A percentile compares a stretch with the other conserved stretches of the same genome.
phyloP scores from a whole-genome alignment of 2,329 filamentous ascomycete species.

The Epichloe baconii region DNA sequence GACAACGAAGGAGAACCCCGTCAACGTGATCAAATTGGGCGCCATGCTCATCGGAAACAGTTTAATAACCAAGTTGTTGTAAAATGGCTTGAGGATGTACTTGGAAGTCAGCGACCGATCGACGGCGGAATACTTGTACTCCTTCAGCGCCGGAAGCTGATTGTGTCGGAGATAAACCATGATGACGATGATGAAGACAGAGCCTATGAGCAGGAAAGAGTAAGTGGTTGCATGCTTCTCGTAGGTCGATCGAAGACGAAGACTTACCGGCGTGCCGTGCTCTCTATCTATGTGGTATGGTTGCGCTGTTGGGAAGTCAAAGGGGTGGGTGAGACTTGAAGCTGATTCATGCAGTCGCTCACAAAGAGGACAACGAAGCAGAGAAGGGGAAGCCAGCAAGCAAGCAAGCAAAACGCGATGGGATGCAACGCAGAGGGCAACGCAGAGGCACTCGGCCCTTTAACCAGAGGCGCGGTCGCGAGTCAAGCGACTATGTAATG shows the following conservation, averaged over 20 bases:
- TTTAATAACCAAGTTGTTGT: conserved; percentile 86
- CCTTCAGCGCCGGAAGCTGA: conserved; percentile 72
- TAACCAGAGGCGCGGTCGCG: not conserved
- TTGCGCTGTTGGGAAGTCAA: not conserved
- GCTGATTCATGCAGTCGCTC: not conserved
- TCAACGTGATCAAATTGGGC: conserved; percentile 74
- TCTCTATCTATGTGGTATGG: not conserved
- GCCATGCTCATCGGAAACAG: conserved; percentile 96
- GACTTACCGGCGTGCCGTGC: not conserved
- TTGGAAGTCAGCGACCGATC: conserved; percentile 83
- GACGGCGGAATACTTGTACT: conserved; percentile 91
- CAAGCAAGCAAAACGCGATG: not conserved
- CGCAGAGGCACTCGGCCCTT: not conserved
- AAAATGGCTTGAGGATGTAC: conserved; percentile 96
- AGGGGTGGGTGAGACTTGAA: not conserved
- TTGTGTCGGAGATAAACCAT: conserved; percentile 97
- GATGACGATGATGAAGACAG: not conserved
- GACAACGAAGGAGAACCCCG: conserved; percentile 81
- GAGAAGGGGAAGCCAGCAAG: not conserved
- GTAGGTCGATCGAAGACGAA: not conserved
- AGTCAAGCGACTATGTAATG: not conserved
- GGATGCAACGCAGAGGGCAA: not conserved
- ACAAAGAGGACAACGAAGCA: not conserved
- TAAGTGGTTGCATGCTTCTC: not conserved
- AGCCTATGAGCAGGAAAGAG: not conserved